Evolutionary conservation across 2,329 filamentous ascomycete genomes (phyloP).

Genomic region (Coniella vitis): DNA sequence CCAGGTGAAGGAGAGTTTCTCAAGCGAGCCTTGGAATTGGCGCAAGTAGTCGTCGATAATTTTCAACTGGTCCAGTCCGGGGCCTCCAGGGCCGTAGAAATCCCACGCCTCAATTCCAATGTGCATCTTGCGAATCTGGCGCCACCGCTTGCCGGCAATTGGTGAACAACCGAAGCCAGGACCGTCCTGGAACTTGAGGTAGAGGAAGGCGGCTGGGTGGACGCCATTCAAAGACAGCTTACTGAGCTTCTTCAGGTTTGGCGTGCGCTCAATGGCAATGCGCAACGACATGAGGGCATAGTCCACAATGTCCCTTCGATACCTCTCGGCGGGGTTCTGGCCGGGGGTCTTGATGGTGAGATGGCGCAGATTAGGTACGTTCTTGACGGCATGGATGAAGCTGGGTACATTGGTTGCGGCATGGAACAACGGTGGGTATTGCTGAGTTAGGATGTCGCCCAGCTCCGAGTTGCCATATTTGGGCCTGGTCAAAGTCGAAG

Average conservation of each 20-base stretch:
- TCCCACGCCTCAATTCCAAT: constrained; percentile 68
- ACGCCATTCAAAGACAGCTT: constrained; percentile 68
- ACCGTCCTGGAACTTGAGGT: constrained; percentile 58
- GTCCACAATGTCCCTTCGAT: constrained; percentile 73
- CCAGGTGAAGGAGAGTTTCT: constrained; percentile 73
- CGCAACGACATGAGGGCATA: constrained; percentile 83
- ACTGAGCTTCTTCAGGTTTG: constrained; percentile 52
- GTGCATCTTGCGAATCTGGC: constrained; percentile 66
- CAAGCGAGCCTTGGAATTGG: constrained; percentile 57
- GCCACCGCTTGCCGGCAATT: constrained; percentile 65
- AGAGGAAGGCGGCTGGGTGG: constrained; percentile 69
- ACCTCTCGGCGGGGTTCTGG: constrained; percentile 60
- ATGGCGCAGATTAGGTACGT: constrained; percentile 64
- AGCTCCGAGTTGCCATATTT: constrained; percentile 77
- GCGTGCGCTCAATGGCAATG: constrained; percentile 71
- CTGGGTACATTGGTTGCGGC: constrained; percentile 81
- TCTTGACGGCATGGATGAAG: constrained; percentile 68
- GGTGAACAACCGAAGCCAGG: constrained; percentile 70
- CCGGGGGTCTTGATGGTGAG: constrained; percentile 71
- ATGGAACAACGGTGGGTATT: constrained; percentile 85
- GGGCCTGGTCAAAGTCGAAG: constrained; percentile 54
- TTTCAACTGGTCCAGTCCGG: constrained; percentile 63
- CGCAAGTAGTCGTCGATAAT: constrained; percentile 77
- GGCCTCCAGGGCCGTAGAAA: constrained; percentile 47
- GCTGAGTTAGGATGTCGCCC: constrained; percentile 73